phyloP scores from a whole-genome alignment of 2,329 filamentous ascomycete species.

The Trichoderma pleuroti region DNA sequence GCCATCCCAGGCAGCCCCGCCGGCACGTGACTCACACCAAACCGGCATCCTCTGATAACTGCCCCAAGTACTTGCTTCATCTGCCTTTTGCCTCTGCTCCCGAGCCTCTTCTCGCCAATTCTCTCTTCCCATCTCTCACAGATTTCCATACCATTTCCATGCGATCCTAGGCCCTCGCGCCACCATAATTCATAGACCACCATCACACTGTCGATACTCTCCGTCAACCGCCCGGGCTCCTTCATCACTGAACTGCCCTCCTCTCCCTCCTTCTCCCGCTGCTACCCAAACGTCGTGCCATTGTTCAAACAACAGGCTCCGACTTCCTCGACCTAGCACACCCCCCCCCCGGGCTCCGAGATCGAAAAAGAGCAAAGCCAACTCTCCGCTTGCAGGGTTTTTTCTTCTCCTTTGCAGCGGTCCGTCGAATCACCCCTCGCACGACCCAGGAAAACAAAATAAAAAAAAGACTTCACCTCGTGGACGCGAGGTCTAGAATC shows the following conservation, averaged over 20 bases:
- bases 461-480: conserved; percentile 23
- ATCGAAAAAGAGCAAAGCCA: conserved; percentile 2
- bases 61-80: conserved; percentile 27
- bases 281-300: conserved; percentile 12
- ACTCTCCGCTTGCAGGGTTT: conserved; percentile 16
- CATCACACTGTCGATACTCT: not conserved
- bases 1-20: conserved; percentile 27
- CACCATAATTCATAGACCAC: conserved; percentile 12
- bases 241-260: conserved; percentile 13
- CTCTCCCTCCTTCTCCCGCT: conserved; percentile 1
- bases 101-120: conserved; percentile 3
- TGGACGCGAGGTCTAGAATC: conserved; percentile 29
- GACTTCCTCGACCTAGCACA: not conserved
- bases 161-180: conserved; percentile 12
- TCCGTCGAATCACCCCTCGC: conserved; percentile 12
- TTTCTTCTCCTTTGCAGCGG: conserved; percentile 22
- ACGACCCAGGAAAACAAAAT: conserved; percentile 3
- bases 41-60: conserved; percentile 25
- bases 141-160: not conserved
- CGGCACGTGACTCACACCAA: conserved; percentile 33
- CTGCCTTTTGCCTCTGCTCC: conserved; percentile 13
- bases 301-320: conserved; percentile 4
- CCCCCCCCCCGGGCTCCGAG: not conserved
- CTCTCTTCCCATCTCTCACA: conserved; percentile 9
- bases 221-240: not conserved